Conservation (phyloP, 371 early-diverging fungal species). For the Coemansia sp. region DNA sequence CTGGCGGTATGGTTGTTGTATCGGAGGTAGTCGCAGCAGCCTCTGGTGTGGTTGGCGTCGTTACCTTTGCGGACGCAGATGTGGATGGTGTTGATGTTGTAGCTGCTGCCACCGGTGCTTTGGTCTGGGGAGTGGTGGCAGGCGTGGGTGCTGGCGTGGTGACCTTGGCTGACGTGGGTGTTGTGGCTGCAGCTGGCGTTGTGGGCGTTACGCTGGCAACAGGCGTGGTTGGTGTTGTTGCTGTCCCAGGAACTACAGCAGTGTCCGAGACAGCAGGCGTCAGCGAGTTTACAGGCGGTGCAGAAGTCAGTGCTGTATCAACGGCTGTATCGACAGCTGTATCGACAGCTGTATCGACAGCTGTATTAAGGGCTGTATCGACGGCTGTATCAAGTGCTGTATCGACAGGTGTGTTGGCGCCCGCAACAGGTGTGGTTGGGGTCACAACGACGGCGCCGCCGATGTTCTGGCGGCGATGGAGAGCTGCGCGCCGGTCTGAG, state of each 20-base stretch:
- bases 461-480: conserved; percentile 12
- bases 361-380: background rate
- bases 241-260: background rate
- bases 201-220: conserved; percentile 1
- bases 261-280: conserved; percentile 4
- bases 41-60: conserved; percentile 1
- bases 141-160: background rate
- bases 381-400: background rate
- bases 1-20: background rate
- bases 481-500: background rate
- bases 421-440: background rate
- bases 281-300: background rate
- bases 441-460: conserved; percentile 2
- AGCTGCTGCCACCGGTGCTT: background rate
- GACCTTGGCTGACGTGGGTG: background rate
- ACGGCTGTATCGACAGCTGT: background rate
- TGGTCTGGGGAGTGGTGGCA: background rate
- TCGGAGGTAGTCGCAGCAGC: background rate
- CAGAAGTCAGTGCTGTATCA: background rate
- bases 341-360: background rate
- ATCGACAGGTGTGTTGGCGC: background rate
- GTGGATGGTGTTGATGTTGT: background rate
- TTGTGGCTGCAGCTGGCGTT: background rate
- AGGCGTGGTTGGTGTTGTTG: background rate
- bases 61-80: background rate